Percentiles rank a stretch among this genome's conserved stretches.
Evolutionary conservation across 345 rosid species (phyloP).

Genomic region (Microcos paniculata): DNA sequence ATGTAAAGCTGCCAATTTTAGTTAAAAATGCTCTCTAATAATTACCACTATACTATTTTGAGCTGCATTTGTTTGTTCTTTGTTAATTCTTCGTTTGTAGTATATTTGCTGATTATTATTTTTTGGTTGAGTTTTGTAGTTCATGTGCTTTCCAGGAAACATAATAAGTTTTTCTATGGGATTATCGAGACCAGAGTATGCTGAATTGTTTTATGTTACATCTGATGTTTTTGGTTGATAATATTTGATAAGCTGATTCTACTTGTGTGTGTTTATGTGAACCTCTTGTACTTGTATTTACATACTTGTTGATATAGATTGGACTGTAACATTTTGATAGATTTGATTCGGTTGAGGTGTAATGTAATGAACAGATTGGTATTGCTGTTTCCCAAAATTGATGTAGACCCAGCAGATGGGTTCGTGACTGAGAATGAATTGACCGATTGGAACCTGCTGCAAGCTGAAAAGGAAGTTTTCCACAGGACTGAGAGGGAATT

Average conservation of each 20-base stretch:
- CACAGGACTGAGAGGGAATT: slow-evolving; percentile 82
- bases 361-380: slow-evolving; percentile 48
- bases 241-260: background rate
- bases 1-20: background rate
- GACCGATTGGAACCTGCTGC: slow-evolving; percentile 81
- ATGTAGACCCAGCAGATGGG: slow-evolving; percentile 77
- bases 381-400: slow-evolving; percentile 84
- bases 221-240: background rate
- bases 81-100: background rate
- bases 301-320: background rate
- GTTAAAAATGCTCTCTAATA: background rate
- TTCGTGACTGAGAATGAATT: slow-evolving; percentile 72
- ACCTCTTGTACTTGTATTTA: background rate
- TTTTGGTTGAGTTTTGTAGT: background rate
- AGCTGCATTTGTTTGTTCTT: background rate
- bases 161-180: background rate
- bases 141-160: background rate
- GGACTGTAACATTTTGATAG: background rate
- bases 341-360: background rate
- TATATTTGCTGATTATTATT: background rate
- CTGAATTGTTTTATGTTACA: background rate
- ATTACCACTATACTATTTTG: background rate
- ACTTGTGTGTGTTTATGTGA: background rate
- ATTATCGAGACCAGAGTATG: background rate
- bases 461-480: slow-evolving; percentile 67